Conservation (phyloP, 2,329 filamentous ascomycete genomes). For the Leptodontidium sp. region DNA sequence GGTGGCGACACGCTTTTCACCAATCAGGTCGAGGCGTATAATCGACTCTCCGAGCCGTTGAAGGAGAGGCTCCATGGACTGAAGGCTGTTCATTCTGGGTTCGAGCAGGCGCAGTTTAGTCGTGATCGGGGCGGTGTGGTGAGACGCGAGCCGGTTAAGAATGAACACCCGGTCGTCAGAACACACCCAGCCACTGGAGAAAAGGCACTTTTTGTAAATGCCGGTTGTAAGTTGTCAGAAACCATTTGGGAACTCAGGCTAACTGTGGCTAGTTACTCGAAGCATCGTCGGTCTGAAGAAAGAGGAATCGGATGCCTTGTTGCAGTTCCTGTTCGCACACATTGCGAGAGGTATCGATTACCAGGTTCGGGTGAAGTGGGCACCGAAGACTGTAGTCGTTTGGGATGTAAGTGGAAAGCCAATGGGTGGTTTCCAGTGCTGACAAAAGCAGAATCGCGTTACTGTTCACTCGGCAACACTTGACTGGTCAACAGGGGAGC, state of each 20-base stretch:
- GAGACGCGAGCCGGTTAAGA: slow-evolving; percentile 77
- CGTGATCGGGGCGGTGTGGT: slow-evolving; percentile 72
- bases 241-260: neutral
- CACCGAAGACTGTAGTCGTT: slow-evolving; percentile 78
- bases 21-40: slow-evolving; percentile 80
- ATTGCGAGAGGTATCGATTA: slow-evolving; percentile 74
- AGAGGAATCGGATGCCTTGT: slow-evolving; percentile 76
- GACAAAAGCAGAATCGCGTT: slow-evolving; percentile 65
- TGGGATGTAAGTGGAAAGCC: slow-evolving; percentile 66
- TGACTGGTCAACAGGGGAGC: slow-evolving; percentile 80
- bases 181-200: slow-evolving; percentile 83
- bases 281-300: slow-evolving; percentile 83
- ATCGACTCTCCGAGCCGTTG: slow-evolving; percentile 70
- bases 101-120: slow-evolving; percentile 78
- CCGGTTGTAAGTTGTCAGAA: slow-evolving; percentile 67
- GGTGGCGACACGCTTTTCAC: slow-evolving; percentile 86
- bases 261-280: slow-evolving; percentile 67
- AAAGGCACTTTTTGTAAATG: slow-evolving; percentile 82
- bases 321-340: slow-evolving; percentile 79
- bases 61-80: slow-evolving; percentile 79
- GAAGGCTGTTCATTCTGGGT: slow-evolving; percentile 78
- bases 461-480: slow-evolving; percentile 81
- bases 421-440: too few relatives aligned
- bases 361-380: slow-evolving; percentile 78
- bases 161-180: slow-evolving; percentile 77